These are phyloP conservation scores for Inonotus hispidus DNA, from an alignment of 1,284 basidiomycete genomes.

Conservation along the genomic window DNA sequence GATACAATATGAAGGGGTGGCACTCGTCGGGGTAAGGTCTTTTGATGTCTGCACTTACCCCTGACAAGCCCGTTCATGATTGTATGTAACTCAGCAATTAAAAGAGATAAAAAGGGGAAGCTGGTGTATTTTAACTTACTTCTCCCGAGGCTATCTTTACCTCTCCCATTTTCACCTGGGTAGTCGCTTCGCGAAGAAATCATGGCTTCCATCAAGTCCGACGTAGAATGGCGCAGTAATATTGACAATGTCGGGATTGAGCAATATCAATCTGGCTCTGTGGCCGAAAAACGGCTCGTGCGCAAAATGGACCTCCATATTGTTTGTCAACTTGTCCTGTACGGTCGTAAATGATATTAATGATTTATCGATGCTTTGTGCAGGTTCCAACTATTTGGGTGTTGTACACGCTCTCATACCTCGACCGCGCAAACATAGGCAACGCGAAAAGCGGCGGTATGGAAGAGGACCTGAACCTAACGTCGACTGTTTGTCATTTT, in stretches of 20 bases:
- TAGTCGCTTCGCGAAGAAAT: background rate
- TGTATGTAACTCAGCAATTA: background rate
- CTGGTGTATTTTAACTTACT: background rate
- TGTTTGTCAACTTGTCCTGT: conserved; percentile 50
- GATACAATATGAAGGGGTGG: background rate
- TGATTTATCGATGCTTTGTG: background rate
- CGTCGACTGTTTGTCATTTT: background rate
- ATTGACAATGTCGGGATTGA: background rate
- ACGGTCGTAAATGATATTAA: conserved; percentile 31
- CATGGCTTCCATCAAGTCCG: background rate
- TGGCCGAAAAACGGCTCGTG: conserved; percentile 48
- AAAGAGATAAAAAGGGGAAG: background rate
- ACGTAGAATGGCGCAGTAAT: background rate
- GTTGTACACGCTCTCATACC: conserved; percentile 67
- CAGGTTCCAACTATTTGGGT: conserved; percentile 9
- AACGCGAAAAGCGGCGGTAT: conserved; percentile 45
- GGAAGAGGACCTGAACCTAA: conserved; percentile 3
- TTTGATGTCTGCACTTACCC: background rate
- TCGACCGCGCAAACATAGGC: conserved; percentile 78
- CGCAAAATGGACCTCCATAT: conserved; percentile 61
- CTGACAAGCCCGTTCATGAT: background rate
- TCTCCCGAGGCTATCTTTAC: background rate
- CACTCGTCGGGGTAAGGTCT: background rate
- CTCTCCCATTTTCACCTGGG: background rate
- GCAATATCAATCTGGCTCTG: conserved; percentile 3